Evolutionary conservation across 306 rosid species (phyloP).

Genomic region (Canavalia ensiformis): DNA sequence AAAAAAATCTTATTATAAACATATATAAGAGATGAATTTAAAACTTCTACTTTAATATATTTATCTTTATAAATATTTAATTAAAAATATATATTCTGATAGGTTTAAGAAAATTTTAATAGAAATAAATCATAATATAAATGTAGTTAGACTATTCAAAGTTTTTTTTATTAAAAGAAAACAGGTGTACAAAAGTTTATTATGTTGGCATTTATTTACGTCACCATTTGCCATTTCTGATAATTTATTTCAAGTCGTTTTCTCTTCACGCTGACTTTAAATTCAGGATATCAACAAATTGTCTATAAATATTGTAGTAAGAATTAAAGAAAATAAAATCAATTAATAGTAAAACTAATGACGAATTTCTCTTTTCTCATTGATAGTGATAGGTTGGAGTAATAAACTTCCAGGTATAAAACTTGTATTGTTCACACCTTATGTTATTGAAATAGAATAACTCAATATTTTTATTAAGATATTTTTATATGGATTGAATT

Average conservation of each 20-base stretch:
- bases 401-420: too few species aligned
- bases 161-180: too few species aligned
- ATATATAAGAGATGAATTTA: not conserved
- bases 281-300: not conserved
- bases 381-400: too few species aligned
- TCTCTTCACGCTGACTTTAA: not conserved
- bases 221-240: not conserved
- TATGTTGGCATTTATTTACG: not conserved
- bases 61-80: not conserved
- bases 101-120: not conserved
- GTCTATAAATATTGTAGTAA: not conserved
- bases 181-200: not conserved
- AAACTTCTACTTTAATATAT: not conserved
- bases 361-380: too few species aligned
- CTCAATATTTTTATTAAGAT: too few species aligned
- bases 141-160: not conserved
- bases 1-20: too few species aligned
- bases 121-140: not conserved
- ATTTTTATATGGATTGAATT: too few species aligned
- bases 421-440: too few species aligned
- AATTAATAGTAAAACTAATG: too few species aligned
- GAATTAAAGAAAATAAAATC: not conserved
- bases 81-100: too few species aligned
- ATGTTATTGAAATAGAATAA: too few species aligned
- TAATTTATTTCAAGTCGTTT: not conserved